Base-by-base conservation (phyloP, 1,139 yeast species). In the Yamadazyma diospyri region DNA sequence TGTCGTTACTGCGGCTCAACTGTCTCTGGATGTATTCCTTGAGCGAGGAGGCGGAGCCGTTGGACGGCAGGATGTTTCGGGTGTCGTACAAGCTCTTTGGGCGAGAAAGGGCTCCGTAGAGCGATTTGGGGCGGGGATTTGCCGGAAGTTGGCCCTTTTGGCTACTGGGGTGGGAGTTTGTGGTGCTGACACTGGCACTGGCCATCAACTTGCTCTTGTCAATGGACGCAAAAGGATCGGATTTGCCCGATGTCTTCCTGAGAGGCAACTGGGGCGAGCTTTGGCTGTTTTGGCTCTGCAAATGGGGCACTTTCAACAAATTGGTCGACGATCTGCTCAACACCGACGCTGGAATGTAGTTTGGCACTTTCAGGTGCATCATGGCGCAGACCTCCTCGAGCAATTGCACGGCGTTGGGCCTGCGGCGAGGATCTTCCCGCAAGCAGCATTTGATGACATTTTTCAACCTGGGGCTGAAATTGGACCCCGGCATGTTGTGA, bases 361-460 rank as follows among this genome's bases (percentile, higher is more conserved):
- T 70, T 2, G 94, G 92, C 15, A 77, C 64, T 12, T 71, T 68
- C 2, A 59, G 48, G 11, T 74, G 72, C 61, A 74, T 70, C 76
- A 83, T 75, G 26, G 69, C 56, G 42, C 85, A 77, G 12, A 88
- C 59, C 53, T 86, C 94, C 39, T 72, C 75, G 39, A 85, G 55
- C 17, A 89, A 76, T 50, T 82, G 89, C 32, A 72, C 75, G 1
- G 81, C 79, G 44, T 76, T 79, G 4, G 94, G 94, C 50, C 94
- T 72, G 40, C 77, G 64, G 35, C 77, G 64, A 2, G 92, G 92
- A 52, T 81, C 80, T 36, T 74, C 82, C 39, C 82, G 69, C 32
- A 84, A 59, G 60, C 86, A 69, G 30, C 80, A 72, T 37, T 72
- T 67, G 29, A 83, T 77, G 30, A 83, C 54, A 43, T 75, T 72